phyloP scores from a whole-genome alignment of 495 filamentous ascomycete genomes.

The Aspergillus taichungensis region DNA sequence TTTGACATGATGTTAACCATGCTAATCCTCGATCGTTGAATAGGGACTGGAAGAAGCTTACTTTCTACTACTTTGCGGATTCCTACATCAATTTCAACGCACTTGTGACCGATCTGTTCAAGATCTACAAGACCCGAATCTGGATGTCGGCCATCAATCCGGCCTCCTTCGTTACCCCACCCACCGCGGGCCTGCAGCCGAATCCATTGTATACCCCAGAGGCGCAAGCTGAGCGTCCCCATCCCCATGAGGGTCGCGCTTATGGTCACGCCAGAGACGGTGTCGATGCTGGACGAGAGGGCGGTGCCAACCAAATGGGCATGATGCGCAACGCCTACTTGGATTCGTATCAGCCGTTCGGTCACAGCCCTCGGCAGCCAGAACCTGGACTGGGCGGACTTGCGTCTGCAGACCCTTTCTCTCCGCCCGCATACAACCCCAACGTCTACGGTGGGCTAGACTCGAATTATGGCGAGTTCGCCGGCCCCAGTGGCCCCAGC shows the following conservation, averaged over 20 bases:
- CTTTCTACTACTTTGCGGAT: conserved; percentile 97
- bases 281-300: conserved; percentile 24
- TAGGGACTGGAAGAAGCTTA: conserved; percentile 98
- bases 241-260: conserved; percentile 24
- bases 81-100: conserved; percentile 98
- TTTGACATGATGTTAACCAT: not conserved
- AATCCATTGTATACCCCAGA: conserved; percentile 33
- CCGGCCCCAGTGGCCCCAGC: conserved; percentile 11
- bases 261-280: conserved; percentile 22
- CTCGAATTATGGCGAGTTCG: conserved; percentile 28
- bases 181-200: conserved; percentile 55
- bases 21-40: not conserved
- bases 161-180: conserved; percentile 82
- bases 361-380: conserved; percentile 20
- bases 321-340: conserved; percentile 27
- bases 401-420: conserved; percentile 27
- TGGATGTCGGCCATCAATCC: conserved; percentile 99
- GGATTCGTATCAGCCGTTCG: conserved; percentile 31
- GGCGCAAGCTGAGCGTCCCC: conserved; percentile 23
- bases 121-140: conserved; percentile 96
- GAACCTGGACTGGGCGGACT: conserved; percentile 21
- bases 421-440: conserved; percentile 16
- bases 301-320: conserved; percentile 22
- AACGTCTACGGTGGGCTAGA: conserved; percentile 26
- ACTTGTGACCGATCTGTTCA: conserved; percentile 93